Base-by-base conservation (phyloP, 768 basidiomycete species). In the Boletus insuetus region DNA sequence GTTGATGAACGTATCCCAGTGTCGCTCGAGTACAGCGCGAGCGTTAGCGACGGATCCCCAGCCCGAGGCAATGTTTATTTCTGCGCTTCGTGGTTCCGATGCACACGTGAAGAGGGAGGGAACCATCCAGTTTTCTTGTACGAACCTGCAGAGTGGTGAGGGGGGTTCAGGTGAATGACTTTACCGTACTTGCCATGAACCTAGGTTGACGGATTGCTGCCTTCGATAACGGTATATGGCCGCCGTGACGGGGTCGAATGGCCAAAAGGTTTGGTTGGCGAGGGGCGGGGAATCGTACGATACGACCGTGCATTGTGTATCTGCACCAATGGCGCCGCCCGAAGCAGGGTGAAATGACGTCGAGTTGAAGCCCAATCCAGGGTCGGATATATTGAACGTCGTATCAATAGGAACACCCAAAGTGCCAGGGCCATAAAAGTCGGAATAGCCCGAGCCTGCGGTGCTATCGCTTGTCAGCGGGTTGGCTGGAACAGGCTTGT, bases 1-100 rank as follows among this genome's bases (percentile, higher is more conserved):
- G 8, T 71, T 77, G 56, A 92, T 80, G 79, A 85, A 91, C 1
- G 73, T 78, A 66, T 89, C 85, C 87, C 89, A 91, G 69, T 91
- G 90, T 10, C 72, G 67, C 65, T 91, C 85, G 24, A 91, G 26
- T 80, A 80, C 69, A 3, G 77, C 71, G 10, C 77, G 78, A 43
- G 84, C 80, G 56, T 63, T 64, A 3, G 69, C 61, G 9, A 47
- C 12, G 12, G 64, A 65, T 11, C 60, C 56, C 64, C 64, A 88
- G 3, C 87, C 87, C 17, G 71, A 76, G 6, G 87, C 86, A 39
- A 90, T 79, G 64, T 89, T 86, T 35, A 84, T 66, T 64, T 89
- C 88, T 2, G 86, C 78, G 3, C 71, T 62, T 61, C 75, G 73
- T 14, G 73, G 60, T 4, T 77, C 85, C 20, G 74, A 64, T 4